Evolutionary conservation across 2,329 filamentous ascomycete genomes (phyloP).

Genomic region (Davidsoniella eucalypti): DNA sequence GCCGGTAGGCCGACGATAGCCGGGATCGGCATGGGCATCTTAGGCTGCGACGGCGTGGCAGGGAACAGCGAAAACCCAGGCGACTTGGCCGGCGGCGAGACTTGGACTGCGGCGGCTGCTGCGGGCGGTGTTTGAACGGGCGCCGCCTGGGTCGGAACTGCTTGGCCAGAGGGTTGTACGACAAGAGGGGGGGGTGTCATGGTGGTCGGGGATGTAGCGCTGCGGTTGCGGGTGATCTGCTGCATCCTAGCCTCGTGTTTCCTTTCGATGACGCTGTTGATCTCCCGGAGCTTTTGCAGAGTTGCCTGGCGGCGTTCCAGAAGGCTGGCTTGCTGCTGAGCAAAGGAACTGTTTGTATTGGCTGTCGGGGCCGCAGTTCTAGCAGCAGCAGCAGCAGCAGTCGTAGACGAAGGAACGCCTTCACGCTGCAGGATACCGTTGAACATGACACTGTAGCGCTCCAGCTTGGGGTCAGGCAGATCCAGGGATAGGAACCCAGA

Average conservation of each 20-base stretch:
- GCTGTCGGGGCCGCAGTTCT: not conserved
- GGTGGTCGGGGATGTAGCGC: conserved; percentile 9
- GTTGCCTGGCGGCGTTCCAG: conserved; percentile 42
- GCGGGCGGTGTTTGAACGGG: not conserved
- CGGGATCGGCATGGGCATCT: conserved; percentile 6
- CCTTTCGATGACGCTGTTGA: conserved; percentile 24
- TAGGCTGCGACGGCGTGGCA: conserved; percentile 20
- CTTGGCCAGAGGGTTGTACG: conserved; percentile 2
- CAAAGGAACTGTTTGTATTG: conserved; percentile 6
- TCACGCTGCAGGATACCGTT: conserved; percentile 45
- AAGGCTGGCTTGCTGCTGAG: conserved; percentile 24
- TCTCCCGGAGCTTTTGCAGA: conserved; percentile 38
- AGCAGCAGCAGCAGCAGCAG: not conserved
- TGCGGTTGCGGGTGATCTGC: conserved; percentile 6
- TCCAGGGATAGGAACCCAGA: conserved; percentile 49
- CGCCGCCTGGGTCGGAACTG: not conserved
- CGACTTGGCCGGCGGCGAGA: conserved; percentile 18
- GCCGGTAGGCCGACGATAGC: not conserved
- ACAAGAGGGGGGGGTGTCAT: conserved; percentile 2
- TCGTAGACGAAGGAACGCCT: conserved; percentile 6
- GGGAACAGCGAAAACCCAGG: conserved; percentile 31
- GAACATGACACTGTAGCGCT: conserved; percentile 93
- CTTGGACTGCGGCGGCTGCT: not conserved
- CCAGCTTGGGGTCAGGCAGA: conserved; percentile 66
- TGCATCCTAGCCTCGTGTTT: conserved; percentile 8